These are phyloP conservation scores for Cordyceps tenuipes DNA, from an alignment of 2,329 filamentous ascomycete species.

Conservation along the genomic window DNA sequence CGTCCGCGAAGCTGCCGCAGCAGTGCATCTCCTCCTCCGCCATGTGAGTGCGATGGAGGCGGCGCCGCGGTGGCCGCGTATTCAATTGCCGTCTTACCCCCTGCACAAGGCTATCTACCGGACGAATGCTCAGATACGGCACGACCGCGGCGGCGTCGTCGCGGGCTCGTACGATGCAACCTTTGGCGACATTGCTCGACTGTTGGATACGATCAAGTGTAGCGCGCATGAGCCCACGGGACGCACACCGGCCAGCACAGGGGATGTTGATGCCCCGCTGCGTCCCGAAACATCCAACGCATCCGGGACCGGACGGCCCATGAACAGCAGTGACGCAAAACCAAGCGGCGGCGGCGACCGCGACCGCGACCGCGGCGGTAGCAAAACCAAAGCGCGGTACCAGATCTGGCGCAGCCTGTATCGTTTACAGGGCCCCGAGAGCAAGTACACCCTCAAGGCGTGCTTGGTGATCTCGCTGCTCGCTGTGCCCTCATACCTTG, in stretches of 20 bases:
- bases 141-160: slow-evolving; percentile 50
- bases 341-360: slow-evolving; percentile 14
- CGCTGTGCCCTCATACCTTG: slow-evolving; percentile 46
- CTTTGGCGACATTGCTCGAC: slow-evolving; percentile 33
- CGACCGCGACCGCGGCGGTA: background rate
- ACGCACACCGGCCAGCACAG: background rate
- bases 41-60: slow-evolving; percentile 42
- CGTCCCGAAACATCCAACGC: slow-evolving; percentile 13
- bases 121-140: slow-evolving; percentile 48
- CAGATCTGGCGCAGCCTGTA: slow-evolving; percentile 42
- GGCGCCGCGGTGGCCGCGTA: slow-evolving; percentile 28
- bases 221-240: slow-evolving; percentile 26
- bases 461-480: slow-evolving; percentile 42
- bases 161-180: slow-evolving; percentile 41
- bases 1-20: slow-evolving; percentile 42
- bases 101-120: slow-evolving; percentile 44
- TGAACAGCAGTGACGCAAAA: slow-evolving; percentile 9
- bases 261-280: background rate
- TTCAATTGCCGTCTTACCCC: slow-evolving; percentile 46
- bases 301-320: background rate
- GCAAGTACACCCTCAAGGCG: slow-evolving; percentile 49
- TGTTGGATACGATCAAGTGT: slow-evolving; percentile 36
- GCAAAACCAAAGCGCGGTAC: slow-evolving; percentile 34
- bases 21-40: slow-evolving; percentile 36
- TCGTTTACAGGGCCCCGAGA: slow-evolving; percentile 48